Base-by-base conservation (phyloP, 1,284 basidiomycete species). In the Irpex sp. region DNA sequence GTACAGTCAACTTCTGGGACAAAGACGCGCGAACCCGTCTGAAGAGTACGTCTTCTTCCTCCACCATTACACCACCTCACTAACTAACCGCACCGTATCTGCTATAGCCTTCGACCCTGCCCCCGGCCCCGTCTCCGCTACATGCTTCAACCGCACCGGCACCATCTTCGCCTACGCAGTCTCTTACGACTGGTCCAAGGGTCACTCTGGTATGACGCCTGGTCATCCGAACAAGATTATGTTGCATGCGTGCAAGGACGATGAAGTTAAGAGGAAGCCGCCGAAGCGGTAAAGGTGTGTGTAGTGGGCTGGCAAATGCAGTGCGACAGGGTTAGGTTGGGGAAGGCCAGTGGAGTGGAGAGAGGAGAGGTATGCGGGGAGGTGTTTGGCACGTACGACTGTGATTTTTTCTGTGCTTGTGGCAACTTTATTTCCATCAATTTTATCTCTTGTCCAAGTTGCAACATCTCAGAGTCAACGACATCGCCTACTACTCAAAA, bases 171-270 rank as follows among this genome's bases (percentile, higher is more conserved):
- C 95, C 0, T 97, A 97, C 69, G 88, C 92, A 0, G 75, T 95
- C 19, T 92, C 93, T 3, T 96, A 96, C 71, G 94, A 96, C 73
- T 96, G 94, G 94, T 91, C 81, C 70, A 96, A 89, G 72, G 95
- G 95, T 3, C 92, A 96, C 75, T 86, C 86, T 8, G 94, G 94
- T 17, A 94, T 92, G 81, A 89, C 90, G 4, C 87, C 92, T 4
- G 85, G 85, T 13, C 87, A 89, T 71, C 85, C 87, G 15, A 96
- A 94, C 76, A 94, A 94, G 74, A 78, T 97, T 68, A 93, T 96
- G 91, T 77, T 97, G 64, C 95, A 97, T 74, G 87, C 90, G 15
- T 92, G 93, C 77, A 94, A 94, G 78, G 91, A 93, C 55, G 93
- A 95, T 7, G 93, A 96, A 77, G 89, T 95, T 65, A 91, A 87